Evolutionary conservation across 768 basidiomycete species (phyloP), one percentile per base, ranked within the genome.

Genomic region (Piloderma croceum): DNA sequence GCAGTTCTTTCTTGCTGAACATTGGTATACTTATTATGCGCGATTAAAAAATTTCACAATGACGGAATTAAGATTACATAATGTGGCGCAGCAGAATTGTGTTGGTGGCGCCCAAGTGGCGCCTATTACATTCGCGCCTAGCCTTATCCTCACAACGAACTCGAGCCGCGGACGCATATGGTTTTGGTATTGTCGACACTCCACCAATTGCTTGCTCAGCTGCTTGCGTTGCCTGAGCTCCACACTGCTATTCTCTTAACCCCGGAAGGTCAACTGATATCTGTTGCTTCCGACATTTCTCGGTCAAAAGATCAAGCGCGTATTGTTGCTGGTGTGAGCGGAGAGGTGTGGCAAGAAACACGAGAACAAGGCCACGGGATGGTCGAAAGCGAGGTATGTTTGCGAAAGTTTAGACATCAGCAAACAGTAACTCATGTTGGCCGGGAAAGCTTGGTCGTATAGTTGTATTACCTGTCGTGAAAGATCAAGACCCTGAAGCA

Each of bases 311-410:
- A 89, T 51, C 79, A 83, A 38, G 71, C 88, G 34, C 75, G 82
- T 39, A 74, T 88, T 31, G 64, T 82, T 20, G 82, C 81, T 6
- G 86, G 86, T 12, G 61, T 90, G 22, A 76, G 77, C 31, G 76
- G 77, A 7, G 85, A 88, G 57, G 69, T 86, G 24, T 90, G 87
- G 86, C 77, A 77, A 37, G 86, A 89, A 60, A 83, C 79, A 20
- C 70, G 67, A 44, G 78, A 74, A 18, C 70, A 79, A 34, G 79
- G 76, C 7, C 65, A 70, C 33, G 83, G 82, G 13, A 83, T 82
- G 78, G 81, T 79, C 3, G 85, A 89, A 44, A 80, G 81, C 57
- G 85, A 89, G 74, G 86, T 86, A 49, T 51, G 68, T 58, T 18
- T 10, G 11, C 6, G 7, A 17, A 34, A 7, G 31, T 19, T 19